Evolutionary conservation across 805 yeast genomes (phyloP), one percentile per base, ranked within the genome.

Genomic region (Schizosaccharomyces osmophilus): DNA sequence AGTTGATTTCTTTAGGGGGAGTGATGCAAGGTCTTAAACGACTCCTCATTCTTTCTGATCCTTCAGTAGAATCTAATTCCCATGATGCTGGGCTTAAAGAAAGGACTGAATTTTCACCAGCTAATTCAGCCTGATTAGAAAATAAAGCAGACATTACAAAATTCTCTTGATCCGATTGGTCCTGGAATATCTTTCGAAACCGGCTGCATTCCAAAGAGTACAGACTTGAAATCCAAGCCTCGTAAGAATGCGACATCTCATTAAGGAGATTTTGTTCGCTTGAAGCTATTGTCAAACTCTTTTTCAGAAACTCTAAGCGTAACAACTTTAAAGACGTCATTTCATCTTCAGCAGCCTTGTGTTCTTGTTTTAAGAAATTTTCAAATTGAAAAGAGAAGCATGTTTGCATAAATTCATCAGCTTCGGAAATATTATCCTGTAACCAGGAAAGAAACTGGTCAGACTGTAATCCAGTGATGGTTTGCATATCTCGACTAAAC

Each of bases 51-150:
- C 90, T 72, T 65, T 82, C 81, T 36, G 76, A 73, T 42, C 86
- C 85, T 68, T 87, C 95, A 60, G 83, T 80, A 39, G 78, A 77
- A 67, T 85, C 94, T 9, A 86, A 70, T 1, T 75, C 69, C 78
- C 82, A 82, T 5, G 64, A 67, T 3, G 63, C 63, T 1, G 66
- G 67, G 1, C 65, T 9, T 64, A 68, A 41, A 62, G 66, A 9
- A 63, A 63, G 32, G 60, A 63, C 8, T 64, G 45, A 43, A 60
- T 62, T 13, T 64, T 65, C 8, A 45, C 42, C 8, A 78, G 66
- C 59, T 80, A 66, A 4, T 69, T 68, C 0, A 74, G 68, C 63
- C 77, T 82, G 3, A 73, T 63, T 61, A 79, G 61, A 81, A 66
- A 8, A 73, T 68, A 61, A 77, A 75, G 68, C 82, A 84, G 48